Evolutionary conservation across 108 stramenopile species (phyloP), one percentile per base, ranked within the genome.

Genomic region (Nitzschia inconspicua): DNA sequence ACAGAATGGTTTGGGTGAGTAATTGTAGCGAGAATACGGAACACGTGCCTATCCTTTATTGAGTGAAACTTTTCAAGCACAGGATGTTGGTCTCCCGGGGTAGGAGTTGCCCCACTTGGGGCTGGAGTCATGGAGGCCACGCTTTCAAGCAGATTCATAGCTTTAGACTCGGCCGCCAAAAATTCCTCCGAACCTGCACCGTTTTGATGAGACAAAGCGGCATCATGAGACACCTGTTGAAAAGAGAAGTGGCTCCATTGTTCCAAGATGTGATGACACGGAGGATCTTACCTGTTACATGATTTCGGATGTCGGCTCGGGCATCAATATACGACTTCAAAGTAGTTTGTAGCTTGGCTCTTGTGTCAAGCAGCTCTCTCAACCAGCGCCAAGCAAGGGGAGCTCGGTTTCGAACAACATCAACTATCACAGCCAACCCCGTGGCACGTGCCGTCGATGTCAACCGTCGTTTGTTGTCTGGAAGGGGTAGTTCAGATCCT

Each of bases 1-100:
- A 51, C 42, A 13, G 82, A 76, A 61, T 94, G 93, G 10, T 50
- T 64, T 3, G 88, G 72, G 29, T 66, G 68, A 0, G 80, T 54
- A 63, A 94, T 84, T 18, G 86, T 78, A 2, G 86, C 72, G 20
- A 94, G 64, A 36, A 91, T 68, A 3, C 82, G 79, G 63, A 94
- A 91, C 39, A 94, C 80, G 58, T 86, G 84, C 62, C 83, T 85
- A 72, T 94, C 93, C 34, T 83, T 78, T 22, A 78, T 79, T 7
- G 47, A 44, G 57, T 94, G 93, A 48, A 94, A 59, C 22, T 73
- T 73, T 44, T 79, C 73, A 41, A 92, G 54, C 8, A 86, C 59
- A 26, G 77, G 53, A 53, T 73, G 67, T 22, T 44, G 79, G 51
- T 57, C 76, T 66, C 52, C 57, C 30, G 46, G 50, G 35, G 47